Conservation (phyloP, 164 flowering plant genomes). For the Houttuynia cordata region DNA sequence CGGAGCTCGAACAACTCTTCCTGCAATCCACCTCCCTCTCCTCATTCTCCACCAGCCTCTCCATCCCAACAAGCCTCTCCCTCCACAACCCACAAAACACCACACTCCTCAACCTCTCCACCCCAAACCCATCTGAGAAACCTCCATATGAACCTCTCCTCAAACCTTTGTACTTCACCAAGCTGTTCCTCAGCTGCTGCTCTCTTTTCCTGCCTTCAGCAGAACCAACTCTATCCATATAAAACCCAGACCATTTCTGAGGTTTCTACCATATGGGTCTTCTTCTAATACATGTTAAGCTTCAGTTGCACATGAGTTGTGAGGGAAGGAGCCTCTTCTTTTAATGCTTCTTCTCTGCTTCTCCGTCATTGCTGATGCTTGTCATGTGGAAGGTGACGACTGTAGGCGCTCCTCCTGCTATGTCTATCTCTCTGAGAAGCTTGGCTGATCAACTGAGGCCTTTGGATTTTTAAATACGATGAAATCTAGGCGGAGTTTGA, state of each 20-base stretch:
- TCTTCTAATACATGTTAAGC: background rate
- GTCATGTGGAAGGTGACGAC: background rate
- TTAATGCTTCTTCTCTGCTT: background rate
- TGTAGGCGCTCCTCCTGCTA: background rate
- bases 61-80: constrained; percentile 14
- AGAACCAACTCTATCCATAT: background rate
- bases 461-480: background rate
- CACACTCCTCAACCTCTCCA: no score
- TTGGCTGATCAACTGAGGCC: background rate
- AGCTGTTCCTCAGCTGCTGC: background rate
- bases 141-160: background rate
- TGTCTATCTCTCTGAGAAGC: background rate
- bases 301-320: background rate
- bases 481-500: background rate
- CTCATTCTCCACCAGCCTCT: constrained; percentile 21
- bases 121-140: no score
- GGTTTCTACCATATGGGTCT: background rate
- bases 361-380: background rate
- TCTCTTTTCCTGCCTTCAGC: background rate
- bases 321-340: background rate
- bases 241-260: background rate
- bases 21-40: constrained; percentile 6
- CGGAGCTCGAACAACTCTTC: constrained; percentile 27
- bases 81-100: background rate
- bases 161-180: background rate